Conservation (phyloP, 352 stramenopile genomes). For the Saprolegnia diclina region DNA sequence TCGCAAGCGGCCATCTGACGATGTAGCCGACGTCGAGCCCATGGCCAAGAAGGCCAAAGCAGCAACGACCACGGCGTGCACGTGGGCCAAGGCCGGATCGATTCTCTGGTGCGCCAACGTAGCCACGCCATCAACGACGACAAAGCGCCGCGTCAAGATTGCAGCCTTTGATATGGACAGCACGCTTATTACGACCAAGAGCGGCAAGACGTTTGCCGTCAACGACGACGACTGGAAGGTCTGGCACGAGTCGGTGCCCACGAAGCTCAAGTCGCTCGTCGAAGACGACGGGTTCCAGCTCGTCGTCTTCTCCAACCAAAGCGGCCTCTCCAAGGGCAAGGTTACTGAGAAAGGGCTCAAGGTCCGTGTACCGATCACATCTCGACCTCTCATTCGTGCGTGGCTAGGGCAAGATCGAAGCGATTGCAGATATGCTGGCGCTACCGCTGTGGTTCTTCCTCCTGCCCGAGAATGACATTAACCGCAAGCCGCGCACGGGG, state of each 20-base stretch:
- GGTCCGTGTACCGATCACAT: conserved; percentile 31
- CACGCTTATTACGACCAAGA: conserved; percentile 80
- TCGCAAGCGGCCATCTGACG: not conserved
- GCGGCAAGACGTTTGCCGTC: conserved; percentile 70
- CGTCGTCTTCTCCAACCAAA: conserved; percentile 81
- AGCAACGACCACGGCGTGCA: not conserved
- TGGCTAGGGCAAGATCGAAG: conserved; percentile 51
- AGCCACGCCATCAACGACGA: not conserved
- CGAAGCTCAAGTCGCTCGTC: conserved; percentile 46
- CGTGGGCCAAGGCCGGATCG: conserved; percentile 6
- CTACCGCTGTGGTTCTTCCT: conserved; percentile 68
- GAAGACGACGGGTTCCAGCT: conserved; percentile 45
- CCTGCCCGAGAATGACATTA: conserved; percentile 60
- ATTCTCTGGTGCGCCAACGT: conserved; percentile 17
- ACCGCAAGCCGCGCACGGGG: conserved; percentile 70
- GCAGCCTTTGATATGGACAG: conserved; percentile 76
- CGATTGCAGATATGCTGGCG: conserved; percentile 53
- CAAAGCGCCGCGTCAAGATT: conserved; percentile 38
- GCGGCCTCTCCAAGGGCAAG: conserved; percentile 74
- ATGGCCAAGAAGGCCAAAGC: conserved; percentile 4
- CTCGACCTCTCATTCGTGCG: not conserved
- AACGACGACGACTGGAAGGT: conserved; percentile 68
- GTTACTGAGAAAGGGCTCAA: conserved; percentile 50
- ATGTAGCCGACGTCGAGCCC: not conserved
- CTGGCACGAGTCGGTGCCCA: conserved; percentile 53